Base-by-base conservation (phyloP, 805 yeast genomes). In the Candida sakaeoensis region DNA sequence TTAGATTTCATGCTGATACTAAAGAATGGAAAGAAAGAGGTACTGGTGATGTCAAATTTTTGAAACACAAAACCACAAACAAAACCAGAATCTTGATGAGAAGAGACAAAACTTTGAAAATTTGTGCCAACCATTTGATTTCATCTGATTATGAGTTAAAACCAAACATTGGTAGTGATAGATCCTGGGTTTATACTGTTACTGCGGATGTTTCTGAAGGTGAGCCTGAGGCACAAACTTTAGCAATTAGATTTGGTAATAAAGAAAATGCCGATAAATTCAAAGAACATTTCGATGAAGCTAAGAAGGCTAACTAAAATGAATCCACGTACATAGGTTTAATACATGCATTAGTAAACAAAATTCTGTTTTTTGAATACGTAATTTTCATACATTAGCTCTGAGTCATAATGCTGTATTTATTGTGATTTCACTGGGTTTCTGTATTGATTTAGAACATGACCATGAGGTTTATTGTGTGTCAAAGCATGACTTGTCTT, bases 1-100 rank as follows among this genome's bases (percentile, higher is more conserved):
- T 91, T 75, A 85, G 88, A 68, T 91, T 85, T 73, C 82, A 82
- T 55, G 75, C 80, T 31, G 95, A 88, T 45, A 55, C 81, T 39
- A 83, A 82, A 58, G 98, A 93, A 70, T 93, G 99, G 99, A 93
- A 93, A 68, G 99, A 93, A 76, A 86, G 99, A 74, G 99, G 99
- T 55, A 88, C 96, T 25, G 99, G 99, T 58, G 99, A 93, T 60
- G 96, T 89, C 55, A 88, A 93, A 70, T 87, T 93, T 68, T 79
- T 93, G 62, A 75, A 91, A 72, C 96, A 91, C 73, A 89, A 88
- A 66, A 69, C 70, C 46, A 72, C 87, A 43, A 76, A 78, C 43
- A 90, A 88, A 71, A 87, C 86, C 49, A 84, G 99, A 73, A 68
- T 93, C 51, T 74, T 93, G 60, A 93, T 93, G 99, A 88, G 99